These are phyloP conservation scores for Colletotrichum limetticola DNA, from an alignment of 2,329 filamentous ascomycete species.

Conservation along the genomic window DNA sequence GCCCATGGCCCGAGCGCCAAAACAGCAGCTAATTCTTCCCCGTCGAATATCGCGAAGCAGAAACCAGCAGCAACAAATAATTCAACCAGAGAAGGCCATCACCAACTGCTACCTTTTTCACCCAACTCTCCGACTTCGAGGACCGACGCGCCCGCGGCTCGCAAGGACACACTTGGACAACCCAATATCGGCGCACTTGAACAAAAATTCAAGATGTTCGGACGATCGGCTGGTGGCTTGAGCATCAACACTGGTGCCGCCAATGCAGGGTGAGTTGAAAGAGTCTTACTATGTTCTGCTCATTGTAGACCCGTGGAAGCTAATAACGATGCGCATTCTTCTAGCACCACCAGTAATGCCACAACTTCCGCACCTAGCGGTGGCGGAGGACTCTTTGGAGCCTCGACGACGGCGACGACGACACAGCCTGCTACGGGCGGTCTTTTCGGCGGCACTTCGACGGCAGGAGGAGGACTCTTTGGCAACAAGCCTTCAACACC, in stretches of 20 bases:
- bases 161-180: neutral
- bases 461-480: conserved; percentile 33
- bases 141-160: neutral
- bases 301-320: neutral
- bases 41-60: conserved; percentile 8
- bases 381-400: conserved; percentile 30
- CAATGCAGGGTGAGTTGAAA: conserved; percentile 62
- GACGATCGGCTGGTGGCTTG: conserved; percentile 57
- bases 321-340: neutral
- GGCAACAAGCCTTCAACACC: conserved; percentile 35
- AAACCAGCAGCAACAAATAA: neutral
- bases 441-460: conserved; percentile 49
- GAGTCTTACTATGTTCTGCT: neutral
- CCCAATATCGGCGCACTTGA: conserved; percentile 3
- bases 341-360: conserved; percentile 16
- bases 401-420: conserved; percentile 6
- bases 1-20: conserved; percentile 9
- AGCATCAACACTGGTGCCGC: conserved; percentile 73
- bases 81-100: neutral
- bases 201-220: conserved; percentile 14
- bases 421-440: conserved; percentile 48
- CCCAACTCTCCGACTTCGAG: neutral
- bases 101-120: neutral
- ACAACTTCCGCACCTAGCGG: conserved; percentile 25
- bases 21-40: conserved; percentile 31